Evolutionary conservation across 768 basidiomycete genomes (phyloP).

Genomic region (Naganishia kalamii): DNA sequence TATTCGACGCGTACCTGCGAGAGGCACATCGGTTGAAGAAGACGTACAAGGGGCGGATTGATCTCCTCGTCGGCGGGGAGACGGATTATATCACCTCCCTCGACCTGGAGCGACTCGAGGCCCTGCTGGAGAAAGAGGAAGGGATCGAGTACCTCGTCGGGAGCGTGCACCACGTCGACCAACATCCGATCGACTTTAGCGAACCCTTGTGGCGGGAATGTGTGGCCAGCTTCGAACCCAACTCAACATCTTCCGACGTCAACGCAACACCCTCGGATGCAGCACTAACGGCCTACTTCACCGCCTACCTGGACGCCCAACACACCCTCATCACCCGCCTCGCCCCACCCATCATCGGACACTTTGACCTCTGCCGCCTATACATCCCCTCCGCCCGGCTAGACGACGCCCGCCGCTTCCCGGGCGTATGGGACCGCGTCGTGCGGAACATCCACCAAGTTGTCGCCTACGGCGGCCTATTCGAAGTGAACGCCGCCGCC

Average conservation of each 20-base stretch:
- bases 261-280: not conserved
- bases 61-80: slow-evolving; percentile 80
- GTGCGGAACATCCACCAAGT: slow-evolving; percentile 69
- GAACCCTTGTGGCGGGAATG: slow-evolving; percentile 60
- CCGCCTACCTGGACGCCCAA: slow-evolving; percentile 79
- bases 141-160: slow-evolving; percentile 84
- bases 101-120: slow-evolving; percentile 60
- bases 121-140: slow-evolving; percentile 49
- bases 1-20: slow-evolving; percentile 66
- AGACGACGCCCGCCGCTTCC: slow-evolving; percentile 48
- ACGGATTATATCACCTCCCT: slow-evolving; percentile 73
- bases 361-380: slow-evolving; percentile 85
- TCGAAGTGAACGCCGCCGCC: slow-evolving; percentile 88
- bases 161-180: slow-evolving; percentile 82
- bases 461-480: slow-evolving; percentile 75
- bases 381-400: slow-evolving; percentile 64
- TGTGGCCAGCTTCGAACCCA: slow-evolving; percentile 40
- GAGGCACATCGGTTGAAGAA: slow-evolving; percentile 73
- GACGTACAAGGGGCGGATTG: slow-evolving; percentile 60
- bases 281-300: not conserved
- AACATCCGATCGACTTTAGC: slow-evolving; percentile 89
- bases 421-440: slow-evolving; percentile 59
- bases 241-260: not conserved
- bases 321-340: slow-evolving; percentile 62
- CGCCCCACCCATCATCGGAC: slow-evolving; percentile 82